Conservation (phyloP, 257 asterid genomes). For the Jacaranda copaia region DNA sequence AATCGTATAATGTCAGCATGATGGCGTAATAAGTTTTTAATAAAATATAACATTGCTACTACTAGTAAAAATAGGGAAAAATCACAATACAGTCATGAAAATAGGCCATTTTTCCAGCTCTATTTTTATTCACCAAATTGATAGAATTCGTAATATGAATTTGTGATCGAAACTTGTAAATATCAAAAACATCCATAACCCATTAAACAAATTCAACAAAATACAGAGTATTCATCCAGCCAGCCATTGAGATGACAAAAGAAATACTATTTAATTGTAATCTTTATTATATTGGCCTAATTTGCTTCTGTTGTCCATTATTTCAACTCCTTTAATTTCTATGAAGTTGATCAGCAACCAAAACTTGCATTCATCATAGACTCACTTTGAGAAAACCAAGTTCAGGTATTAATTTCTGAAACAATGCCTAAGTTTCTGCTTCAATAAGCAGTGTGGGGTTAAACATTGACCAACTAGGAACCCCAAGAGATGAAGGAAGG, state of each 20-base stretch:
- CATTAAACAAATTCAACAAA: background rate
- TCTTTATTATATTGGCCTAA: background rate
- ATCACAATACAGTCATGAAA: background rate
- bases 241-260: background rate
- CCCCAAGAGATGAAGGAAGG: background rate
- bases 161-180: background rate
- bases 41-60: background rate
- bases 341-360: background rate
- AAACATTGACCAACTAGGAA: background rate
- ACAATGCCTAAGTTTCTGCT: background rate
- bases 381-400: background rate
- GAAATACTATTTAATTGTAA: background rate
- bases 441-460: background rate
- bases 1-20: background rate
- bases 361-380: background rate
- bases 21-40: background rate
- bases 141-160: background rate
- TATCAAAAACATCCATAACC: background rate
- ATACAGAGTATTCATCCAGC: background rate
- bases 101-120: background rate
- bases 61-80: background rate
- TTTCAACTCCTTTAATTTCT: background rate
- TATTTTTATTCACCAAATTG: background rate
- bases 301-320: background rate
- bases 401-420: background rate